Base-by-base conservation (phyloP, 1,139 yeast species). In the Schwanniomyces etchellsii region DNA sequence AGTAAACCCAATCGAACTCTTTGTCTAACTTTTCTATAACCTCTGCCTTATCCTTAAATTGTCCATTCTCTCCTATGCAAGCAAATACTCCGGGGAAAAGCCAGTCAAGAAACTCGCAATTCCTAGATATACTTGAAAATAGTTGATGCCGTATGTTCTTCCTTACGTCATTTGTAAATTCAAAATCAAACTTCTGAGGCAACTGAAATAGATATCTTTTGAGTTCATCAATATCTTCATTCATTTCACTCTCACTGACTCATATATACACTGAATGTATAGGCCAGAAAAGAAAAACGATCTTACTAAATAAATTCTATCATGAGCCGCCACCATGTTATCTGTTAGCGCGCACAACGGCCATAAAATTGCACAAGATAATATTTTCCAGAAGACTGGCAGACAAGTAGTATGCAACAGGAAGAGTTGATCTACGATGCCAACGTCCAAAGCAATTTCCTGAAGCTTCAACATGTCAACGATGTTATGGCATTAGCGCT, bases 401-500 rank as follows among this genome's bases (percentile, higher is more conserved):
- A n/a, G n/a, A n/a, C n/a, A n/a, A n/a, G n/a, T n/a, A n/a, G n/a
- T n/a, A n/a, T n/a, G n/a, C n/a, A n/a, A 15, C 5, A 16, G 24
- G 45, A 36, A 26, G 31, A 28, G 16, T 37, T 44, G 25, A 38
- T 30, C 22, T 47, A 46, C 31, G 37, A 44, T 6, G 55, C 55
- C 5, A 52, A 42, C 36, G 57, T 63, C 22, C 59, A 56, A 28
- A 50, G 55, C 33, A 66, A 66, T 43, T 43, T 46, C 33, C 55
- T 63, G 54, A 57, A 68, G 29, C 52, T 77, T 18, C 71, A 69
- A 31, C 66, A 66, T 38, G 60, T 81, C 9, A 77, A 80, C 34
- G 91, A 83, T 48, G 62, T 80, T 7, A 70, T 83, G 32, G 70
- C 86, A 11, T 60, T 85, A 31, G 66, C 74, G 2, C 64, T 77